Conservation (phyloP, 2,329 filamentous ascomycete species). For the Nannizziopsis arthrosporioides region DNA sequence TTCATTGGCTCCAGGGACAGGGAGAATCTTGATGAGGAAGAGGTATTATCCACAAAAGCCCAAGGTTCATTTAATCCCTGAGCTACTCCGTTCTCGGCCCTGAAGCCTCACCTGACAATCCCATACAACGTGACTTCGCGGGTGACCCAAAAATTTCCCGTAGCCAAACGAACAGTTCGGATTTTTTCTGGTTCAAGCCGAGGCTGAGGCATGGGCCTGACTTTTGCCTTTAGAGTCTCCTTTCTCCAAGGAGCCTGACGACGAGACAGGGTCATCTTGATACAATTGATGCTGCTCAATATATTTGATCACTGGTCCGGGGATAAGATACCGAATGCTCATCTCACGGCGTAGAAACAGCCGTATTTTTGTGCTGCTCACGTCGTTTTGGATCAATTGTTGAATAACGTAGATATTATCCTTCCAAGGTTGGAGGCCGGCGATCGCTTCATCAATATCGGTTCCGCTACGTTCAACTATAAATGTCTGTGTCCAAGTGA, state of each 20-base stretch:
- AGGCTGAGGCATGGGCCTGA: no score
- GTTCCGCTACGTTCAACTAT: slow-evolving; percentile 81
- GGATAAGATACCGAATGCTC: slow-evolving; percentile 68
- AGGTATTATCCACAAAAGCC: no score
- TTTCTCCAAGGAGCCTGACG: background rate
- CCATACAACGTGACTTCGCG: no score
- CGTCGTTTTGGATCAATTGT: slow-evolving; percentile 76
- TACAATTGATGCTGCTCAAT: slow-evolving; percentile 58
- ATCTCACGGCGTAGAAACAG: slow-evolving; percentile 67
- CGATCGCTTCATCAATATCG: slow-evolving; percentile 75
- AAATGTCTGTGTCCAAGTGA: slow-evolving; percentile 44
- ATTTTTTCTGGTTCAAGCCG: no score
- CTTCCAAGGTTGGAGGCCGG: slow-evolving; percentile 68
- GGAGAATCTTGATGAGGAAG: no score
- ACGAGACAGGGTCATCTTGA: slow-evolving; percentile 35
- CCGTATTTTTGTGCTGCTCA: slow-evolving; percentile 71
- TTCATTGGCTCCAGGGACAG: no score
- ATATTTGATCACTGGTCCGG: slow-evolving; percentile 62
- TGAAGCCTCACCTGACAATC: background rate
- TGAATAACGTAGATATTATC: slow-evolving; percentile 81
- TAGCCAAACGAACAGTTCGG: no score
- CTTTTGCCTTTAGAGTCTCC: background rate
- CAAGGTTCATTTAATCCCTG: no score
- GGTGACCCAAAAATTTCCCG: no score
- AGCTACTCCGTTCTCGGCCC: background rate